Conservation (phyloP, 177 flowering plant genomes). For the Vitis hybrid region DNA sequence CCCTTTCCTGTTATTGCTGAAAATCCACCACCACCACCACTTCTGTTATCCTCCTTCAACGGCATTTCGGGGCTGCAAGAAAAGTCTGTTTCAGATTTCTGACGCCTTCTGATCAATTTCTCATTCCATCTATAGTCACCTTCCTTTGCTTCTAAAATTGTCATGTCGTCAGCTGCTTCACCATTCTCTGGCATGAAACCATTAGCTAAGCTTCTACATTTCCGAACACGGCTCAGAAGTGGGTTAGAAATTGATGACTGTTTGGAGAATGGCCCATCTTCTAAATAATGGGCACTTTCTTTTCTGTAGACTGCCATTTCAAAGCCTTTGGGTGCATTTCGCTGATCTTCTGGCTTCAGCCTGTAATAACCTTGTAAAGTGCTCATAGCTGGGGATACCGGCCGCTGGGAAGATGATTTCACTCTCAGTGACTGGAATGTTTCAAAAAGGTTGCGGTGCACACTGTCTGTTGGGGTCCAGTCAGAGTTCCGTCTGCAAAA, state of each 20-base stretch:
- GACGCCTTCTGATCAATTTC: constrained; percentile 46
- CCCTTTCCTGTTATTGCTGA: constrained; percentile 58
- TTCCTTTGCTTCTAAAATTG: constrained; percentile 7
- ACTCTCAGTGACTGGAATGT: constrained; percentile 66
- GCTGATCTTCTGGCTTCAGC: constrained; percentile 32
- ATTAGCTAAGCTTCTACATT: constrained; percentile 31
- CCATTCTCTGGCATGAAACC: constrained; percentile 18
- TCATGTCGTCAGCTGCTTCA: not conserved
- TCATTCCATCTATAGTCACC: constrained; percentile 20
- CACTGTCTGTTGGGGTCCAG: constrained; percentile 24
- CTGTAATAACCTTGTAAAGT: constrained; percentile 74
- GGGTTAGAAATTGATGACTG: constrained; percentile 19
- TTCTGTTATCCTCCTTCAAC: constrained; percentile 50
- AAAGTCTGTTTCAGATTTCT: constrained; percentile 48
- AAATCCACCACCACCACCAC: constrained; percentile 41
- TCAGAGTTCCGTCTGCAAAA: constrained; percentile 47
- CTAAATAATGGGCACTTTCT: constrained; percentile 31
- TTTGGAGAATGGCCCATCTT: constrained; percentile 34
- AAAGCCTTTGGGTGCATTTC: constrained; percentile 31
- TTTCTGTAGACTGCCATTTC: constrained; percentile 57
- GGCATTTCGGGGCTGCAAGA: constrained; percentile 37
- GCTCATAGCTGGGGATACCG: constrained; percentile 79
- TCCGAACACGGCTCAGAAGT: constrained; percentile 22
- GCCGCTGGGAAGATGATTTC: constrained; percentile 31
- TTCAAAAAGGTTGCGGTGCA: constrained; percentile 46